Evolutionary conservation across 805 yeast species (phyloP).

Genomic region (Starmerella cellae): DNA sequence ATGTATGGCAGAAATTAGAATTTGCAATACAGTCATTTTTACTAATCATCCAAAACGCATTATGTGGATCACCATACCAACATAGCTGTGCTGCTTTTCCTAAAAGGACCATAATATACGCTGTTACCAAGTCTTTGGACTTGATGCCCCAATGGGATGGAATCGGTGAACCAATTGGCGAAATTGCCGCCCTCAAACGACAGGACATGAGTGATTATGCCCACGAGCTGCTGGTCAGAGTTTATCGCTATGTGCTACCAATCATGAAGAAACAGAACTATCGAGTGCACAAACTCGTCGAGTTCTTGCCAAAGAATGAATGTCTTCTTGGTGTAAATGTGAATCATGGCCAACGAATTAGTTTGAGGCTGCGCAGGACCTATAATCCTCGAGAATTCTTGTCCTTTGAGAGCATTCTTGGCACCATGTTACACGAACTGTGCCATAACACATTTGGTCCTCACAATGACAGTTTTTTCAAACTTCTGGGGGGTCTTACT

Average conservation of each 20-base stretch:
- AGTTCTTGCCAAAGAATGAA: constrained; percentile 63
- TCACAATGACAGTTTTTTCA: constrained; percentile 62
- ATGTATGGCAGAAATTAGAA: no score
- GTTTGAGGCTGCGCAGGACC: constrained; percentile 54
- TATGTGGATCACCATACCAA: no score
- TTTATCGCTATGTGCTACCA: constrained; percentile 61
- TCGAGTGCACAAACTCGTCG: constrained; percentile 56
- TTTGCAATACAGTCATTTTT: no score
- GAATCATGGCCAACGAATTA: constrained; percentile 59
- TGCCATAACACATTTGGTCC: constrained; percentile 71
- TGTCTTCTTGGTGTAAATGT: constrained; percentile 69
- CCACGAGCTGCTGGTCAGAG: constrained; percentile 46
- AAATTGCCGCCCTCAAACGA: constrained; percentile 35
- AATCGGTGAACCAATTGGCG: constrained; percentile 13
- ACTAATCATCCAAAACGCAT: no score
- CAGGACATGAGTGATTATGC: constrained; percentile 40
- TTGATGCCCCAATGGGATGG: constrained; percentile 19
- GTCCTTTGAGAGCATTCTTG: constrained; percentile 51
- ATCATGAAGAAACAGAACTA: constrained; percentile 56
- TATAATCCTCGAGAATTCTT: constrained; percentile 40
- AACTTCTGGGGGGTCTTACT: constrained; percentile 47
- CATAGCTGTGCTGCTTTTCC: no score
- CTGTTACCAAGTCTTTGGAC: no score
- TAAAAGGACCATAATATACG: no score
- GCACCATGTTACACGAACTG: constrained; percentile 79